phyloP scores from a whole-genome alignment of 2,329 filamentous ascomycete species.

The Neonectria ditissima region DNA sequence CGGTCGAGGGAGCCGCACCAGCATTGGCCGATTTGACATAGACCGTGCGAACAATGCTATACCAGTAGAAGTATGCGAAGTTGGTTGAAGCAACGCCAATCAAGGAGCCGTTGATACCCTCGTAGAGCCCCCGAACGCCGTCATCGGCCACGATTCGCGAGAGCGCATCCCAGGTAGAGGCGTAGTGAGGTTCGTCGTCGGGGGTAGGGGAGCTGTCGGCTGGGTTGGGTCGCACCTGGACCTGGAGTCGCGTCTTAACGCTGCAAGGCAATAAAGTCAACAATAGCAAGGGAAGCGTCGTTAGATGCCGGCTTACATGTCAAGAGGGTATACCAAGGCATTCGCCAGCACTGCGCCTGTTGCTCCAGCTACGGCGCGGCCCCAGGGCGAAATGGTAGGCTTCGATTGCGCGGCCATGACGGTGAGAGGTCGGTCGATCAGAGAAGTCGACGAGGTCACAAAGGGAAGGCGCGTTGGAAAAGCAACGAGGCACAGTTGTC shows the following conservation, averaged over 20 bases:
- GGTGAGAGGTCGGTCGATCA: conserved; percentile 3
- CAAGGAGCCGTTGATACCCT: conserved; percentile 86
- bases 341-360: conserved; percentile 95
- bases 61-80: conserved; percentile 99
- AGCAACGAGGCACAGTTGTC: conserved; percentile 13
- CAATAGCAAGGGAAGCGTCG: background rate
- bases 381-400: conserved; percentile 87
- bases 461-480: conserved; percentile 2
- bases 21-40: conserved; percentile 74
- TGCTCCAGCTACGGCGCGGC: conserved; percentile 89
- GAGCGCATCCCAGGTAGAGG: conserved; percentile 89
- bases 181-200: conserved; percentile 76
- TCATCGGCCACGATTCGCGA: conserved; percentile 84
- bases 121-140: conserved; percentile 85
- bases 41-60: conserved; percentile 84
- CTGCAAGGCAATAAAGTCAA: conserved; percentile 57
- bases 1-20: conserved; percentile 74
- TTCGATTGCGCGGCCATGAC: conserved; percentile 71
- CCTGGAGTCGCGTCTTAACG: conserved; percentile 95
- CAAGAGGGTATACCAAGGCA: conserved; percentile 93
- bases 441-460: background rate
- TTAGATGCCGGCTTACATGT: conserved; percentile 76
- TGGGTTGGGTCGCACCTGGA: conserved; percentile 80
- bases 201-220: conserved; percentile 56
- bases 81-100: conserved; percentile 96